Base-by-base conservation (phyloP, 2,329 filamentous ascomycete species). In the Exophiala xenobiotica region DNA sequence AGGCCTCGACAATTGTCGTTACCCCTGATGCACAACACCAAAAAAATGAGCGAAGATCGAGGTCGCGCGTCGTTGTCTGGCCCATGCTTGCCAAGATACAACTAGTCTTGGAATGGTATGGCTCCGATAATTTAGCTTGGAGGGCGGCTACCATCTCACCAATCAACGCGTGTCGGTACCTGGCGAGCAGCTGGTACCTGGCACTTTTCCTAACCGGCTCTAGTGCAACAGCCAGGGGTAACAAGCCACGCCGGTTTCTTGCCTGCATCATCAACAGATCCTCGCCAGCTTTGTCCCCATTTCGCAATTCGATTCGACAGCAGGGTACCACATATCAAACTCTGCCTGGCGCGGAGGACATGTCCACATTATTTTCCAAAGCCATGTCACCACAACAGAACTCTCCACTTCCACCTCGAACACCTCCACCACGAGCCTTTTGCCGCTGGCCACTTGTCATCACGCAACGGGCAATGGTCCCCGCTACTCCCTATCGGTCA, bases 401-500 rank as follows among this genome's bases (percentile, higher is more conserved):
- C n/a, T n/a, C 12, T 27, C 7, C 7, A 27, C 12, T 6, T 27
- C 12, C 16, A 33, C 29, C 29, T 33, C 29, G 11, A 12, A 33
- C 29, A 33, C 29, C 29, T 35, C 12, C 31, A 14, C 31, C 31
- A 35, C 31, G n/a, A 2, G 31, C 31, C 18, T 14, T 11, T 38
- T 27, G 4, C 27, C 14, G n/a, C 16, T 18, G 20, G 11, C 6
- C 26, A n/a, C 38, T 7, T 33, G 5, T 18, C 24, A 38, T 37
- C 12, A 27, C 20, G 16, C 20, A 44, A 51, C 14, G 20, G 27
- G 31, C n/a, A n/a, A n/a, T 43, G 43, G 14, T 33, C 27, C 38
- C 24, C 45, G 12, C 45, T 44, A 37, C 41, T 48, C 43, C 48
- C 44, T 51, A 51, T 55, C 53, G 31, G 41, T 45, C 11, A n/a